A percentile compares a stretch with the other conserved stretches of the same genome.
Evolutionary conservation across 306 rosid species (phyloP).

Genomic region (Malus orientalis): DNA sequence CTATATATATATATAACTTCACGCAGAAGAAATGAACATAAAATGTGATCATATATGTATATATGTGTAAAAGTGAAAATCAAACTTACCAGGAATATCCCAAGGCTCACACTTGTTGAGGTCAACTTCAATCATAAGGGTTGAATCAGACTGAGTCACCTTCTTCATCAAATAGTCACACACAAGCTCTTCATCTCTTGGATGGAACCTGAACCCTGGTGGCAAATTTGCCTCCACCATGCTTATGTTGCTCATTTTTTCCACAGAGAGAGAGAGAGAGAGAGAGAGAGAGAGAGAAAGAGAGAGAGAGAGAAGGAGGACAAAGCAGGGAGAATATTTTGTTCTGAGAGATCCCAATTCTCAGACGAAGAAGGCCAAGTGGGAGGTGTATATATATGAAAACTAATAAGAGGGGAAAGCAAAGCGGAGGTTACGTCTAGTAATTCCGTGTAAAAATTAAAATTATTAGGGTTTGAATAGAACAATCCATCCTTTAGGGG

Average conservation of each 20-base stretch:
- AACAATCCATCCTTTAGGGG: neutral
- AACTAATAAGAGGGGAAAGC: slow-evolving; percentile 10
- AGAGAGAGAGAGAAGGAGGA: neutral
- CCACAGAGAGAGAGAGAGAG: neutral
- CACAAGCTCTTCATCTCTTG: slow-evolving; percentile 86
- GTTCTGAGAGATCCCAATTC: neutral
- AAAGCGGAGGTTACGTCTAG: slow-evolving; percentile 30
- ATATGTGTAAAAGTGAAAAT: neutral
- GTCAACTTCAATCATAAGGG: slow-evolving; percentile 80
- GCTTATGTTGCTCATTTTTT: slow-evolving; percentile 67
- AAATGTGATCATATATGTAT: no score
- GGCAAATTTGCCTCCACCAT: slow-evolving; percentile 79
- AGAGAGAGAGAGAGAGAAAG: slow-evolving; percentile 1
- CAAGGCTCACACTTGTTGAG: slow-evolving; percentile 95
- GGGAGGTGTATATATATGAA: slow-evolving; percentile 29
- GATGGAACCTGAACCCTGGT: slow-evolving; percentile 94
- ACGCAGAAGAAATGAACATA: neutral
- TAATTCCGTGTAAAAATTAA: slow-evolving; percentile 18
- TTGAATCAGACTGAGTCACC: slow-evolving; percentile 35
- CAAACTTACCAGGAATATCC: slow-evolving; percentile 83
- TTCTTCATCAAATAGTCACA: slow-evolving; percentile 82
- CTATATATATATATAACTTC: neutral
- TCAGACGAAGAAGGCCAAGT: slow-evolving; percentile 7
- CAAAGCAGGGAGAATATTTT: neutral
- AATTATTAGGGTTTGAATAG: slow-evolving; percentile 7